These are phyloP conservation scores for Lepiota subincarnata DNA, from an alignment of 768 basidiomycete genomes.

Conservation along the genomic window DNA sequence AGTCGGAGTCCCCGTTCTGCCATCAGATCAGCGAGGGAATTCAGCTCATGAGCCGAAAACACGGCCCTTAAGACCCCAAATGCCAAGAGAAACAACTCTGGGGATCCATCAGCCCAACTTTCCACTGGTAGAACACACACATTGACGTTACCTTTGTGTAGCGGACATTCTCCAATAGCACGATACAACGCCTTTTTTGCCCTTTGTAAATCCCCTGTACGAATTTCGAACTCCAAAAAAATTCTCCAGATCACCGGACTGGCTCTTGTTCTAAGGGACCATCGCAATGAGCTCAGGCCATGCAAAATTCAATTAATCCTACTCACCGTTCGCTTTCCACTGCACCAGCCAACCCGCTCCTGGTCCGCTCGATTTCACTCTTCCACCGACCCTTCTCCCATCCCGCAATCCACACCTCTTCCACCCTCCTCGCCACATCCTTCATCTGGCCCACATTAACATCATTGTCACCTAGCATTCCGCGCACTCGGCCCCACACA, in stretches of 20 bases:
- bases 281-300: constrained; percentile 7
- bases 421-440: constrained; percentile 51
- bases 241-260: constrained; percentile 71
- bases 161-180: constrained; percentile 70
- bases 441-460: constrained; percentile 36
- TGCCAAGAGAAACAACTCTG: constrained; percentile 75
- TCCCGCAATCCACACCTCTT: constrained; percentile 76
- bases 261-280: constrained; percentile 48
- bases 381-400: constrained; percentile 76
- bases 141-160: constrained; percentile 62
- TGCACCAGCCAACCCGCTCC: constrained; percentile 58
- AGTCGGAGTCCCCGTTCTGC: constrained; percentile 68
- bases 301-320: neutral
- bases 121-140: no score
- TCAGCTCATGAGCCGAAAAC: constrained; percentile 59
- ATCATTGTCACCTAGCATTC: constrained; percentile 47
- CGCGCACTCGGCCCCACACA: constrained; percentile 69
- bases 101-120: neutral
- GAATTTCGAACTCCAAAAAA: constrained; percentile 76
- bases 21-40: constrained; percentile 66
- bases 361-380: constrained; percentile 64
- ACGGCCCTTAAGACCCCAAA: constrained; percentile 66
- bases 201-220: constrained; percentile 46
- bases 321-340: constrained; percentile 66
- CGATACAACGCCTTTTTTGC: constrained; percentile 75